Evolutionary conservation across 345 rosid genomes (phyloP).

Genomic region (Camelina neglecta): DNA sequence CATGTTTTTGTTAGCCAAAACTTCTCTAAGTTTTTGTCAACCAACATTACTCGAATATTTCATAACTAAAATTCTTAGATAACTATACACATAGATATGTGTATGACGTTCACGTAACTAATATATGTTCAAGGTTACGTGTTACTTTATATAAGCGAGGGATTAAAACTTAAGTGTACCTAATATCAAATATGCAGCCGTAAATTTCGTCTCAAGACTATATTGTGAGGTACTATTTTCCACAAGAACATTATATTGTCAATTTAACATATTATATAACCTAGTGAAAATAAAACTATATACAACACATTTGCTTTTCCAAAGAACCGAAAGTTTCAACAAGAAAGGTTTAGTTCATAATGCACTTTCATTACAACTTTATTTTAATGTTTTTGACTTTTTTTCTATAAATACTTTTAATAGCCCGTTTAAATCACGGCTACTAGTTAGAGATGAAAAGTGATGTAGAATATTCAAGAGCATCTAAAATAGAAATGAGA

Average conservation of each 20-base stretch:
- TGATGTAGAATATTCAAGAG: slow-evolving; percentile 36
- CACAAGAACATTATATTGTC: neutral
- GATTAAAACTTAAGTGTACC: neutral
- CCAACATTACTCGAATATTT: neutral
- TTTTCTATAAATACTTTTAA: slow-evolving; percentile 3
- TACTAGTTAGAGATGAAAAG: slow-evolving; percentile 17
- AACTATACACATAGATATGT: neutral
- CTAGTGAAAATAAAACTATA: neutral
- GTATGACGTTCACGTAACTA: neutral
- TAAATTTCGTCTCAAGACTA: neutral
- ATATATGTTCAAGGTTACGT: neutral
- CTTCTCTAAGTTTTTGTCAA: neutral
- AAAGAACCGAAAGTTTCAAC: slow-evolving; percentile 40
- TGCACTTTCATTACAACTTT: slow-evolving; percentile 26
- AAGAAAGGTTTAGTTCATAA: slow-evolving; percentile 21
- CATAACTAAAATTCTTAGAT: too few species aligned
- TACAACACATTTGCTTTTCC: slow-evolving; percentile 38
- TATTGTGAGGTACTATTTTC: neutral
- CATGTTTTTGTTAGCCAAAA: slow-evolving; percentile 16
- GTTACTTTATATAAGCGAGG: neutral
- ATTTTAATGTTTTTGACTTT: slow-evolving; percentile 28
- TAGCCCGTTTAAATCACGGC: slow-evolving; percentile 22
- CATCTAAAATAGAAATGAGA: slow-evolving; percentile 29
- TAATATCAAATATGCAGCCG: neutral
- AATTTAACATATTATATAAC: too few species aligned